A percentile compares a stretch with the other conserved stretches of the same genome.
phyloP scores from a whole-genome alignment of 495 filamentous ascomycete genomes.

The Neurospora terricola region DNA sequence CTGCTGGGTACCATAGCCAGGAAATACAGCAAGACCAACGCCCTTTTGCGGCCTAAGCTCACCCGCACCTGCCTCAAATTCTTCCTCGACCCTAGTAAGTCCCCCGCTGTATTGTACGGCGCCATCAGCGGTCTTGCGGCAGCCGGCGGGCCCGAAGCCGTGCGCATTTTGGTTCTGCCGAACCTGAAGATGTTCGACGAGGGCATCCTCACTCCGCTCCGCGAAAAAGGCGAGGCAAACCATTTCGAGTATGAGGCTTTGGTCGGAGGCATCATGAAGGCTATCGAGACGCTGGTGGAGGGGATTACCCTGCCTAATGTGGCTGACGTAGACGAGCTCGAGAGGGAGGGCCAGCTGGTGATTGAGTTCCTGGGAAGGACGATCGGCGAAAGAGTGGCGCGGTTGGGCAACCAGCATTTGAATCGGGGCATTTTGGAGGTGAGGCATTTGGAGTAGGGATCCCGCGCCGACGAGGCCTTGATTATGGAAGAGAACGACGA shows the following conservation, averaged over 20 bases:
- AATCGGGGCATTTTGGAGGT: slow-evolving; percentile 43
- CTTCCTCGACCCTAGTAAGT: slow-evolving; percentile 75
- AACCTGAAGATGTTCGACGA: slow-evolving; percentile 69
- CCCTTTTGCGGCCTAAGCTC: slow-evolving; percentile 74
- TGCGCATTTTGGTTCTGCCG: slow-evolving; percentile 71
- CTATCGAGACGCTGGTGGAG: slow-evolving; percentile 38
- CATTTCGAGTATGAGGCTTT: slow-evolving; percentile 52
- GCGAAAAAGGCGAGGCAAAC: slow-evolving; percentile 47
- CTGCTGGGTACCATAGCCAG: slow-evolving; percentile 62
- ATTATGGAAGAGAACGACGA: not conserved
- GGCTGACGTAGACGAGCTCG: slow-evolving; percentile 22
- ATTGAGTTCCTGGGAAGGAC: slow-evolving; percentile 46
- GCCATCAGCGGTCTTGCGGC: slow-evolving; percentile 67
- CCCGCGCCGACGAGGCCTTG: not conserved
- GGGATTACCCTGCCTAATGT: slow-evolving; percentile 4
- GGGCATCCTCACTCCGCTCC: slow-evolving; percentile 49
- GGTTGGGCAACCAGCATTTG: slow-evolving; percentile 39
- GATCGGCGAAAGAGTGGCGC: slow-evolving; percentile 48
- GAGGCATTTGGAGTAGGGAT: slow-evolving; percentile 22
- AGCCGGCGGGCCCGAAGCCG: slow-evolving; percentile 66
- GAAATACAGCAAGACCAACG: slow-evolving; percentile 65
- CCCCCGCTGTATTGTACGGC: slow-evolving; percentile 75
- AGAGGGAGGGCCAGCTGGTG: slow-evolving; percentile 40
- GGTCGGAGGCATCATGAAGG: slow-evolving; percentile 49
- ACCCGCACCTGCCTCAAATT: slow-evolving; percentile 81